A percentile compares a stretch with the other conserved stretches of the same genome.
These are phyloP conservation scores for Diutina neorugosa DNA, from an alignment of 1,139 yeast species.

Conservation along the genomic window DNA sequence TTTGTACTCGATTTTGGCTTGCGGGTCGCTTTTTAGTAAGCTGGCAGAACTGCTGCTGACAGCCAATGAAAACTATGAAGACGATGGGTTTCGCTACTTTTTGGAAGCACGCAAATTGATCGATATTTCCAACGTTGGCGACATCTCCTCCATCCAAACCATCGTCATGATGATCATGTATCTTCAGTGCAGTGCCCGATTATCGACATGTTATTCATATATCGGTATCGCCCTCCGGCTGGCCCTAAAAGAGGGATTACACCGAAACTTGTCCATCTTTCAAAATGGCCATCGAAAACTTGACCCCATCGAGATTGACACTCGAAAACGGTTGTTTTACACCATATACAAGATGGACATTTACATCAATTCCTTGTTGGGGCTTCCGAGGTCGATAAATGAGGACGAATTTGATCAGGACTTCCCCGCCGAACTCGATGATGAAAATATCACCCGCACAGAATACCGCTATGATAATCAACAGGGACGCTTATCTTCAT, in stretches of 20 bases:
- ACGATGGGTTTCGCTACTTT: constrained; percentile 4
- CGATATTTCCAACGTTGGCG: constrained; percentile 32
- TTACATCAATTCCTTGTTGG: constrained; percentile 79
- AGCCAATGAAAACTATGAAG: not conserved
- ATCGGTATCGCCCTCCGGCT: constrained; percentile 87
- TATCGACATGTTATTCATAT: constrained; percentile 84
- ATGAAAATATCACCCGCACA: constrained; percentile 68
- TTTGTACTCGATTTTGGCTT: constrained; percentile 45
- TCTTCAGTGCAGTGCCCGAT: constrained; percentile 79
- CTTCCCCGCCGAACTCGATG: constrained; percentile 75
- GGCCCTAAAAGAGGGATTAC: constrained; percentile 80
- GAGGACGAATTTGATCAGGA: constrained; percentile 87
- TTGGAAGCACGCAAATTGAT: constrained; percentile 3
- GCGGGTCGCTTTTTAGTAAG: constrained; percentile 10
- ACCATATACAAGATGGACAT: constrained; percentile 88
- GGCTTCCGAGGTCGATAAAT: constrained; percentile 65
- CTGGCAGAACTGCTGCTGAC: not conserved
- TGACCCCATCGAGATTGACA: constrained; percentile 77
- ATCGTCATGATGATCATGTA: constrained; percentile 64
- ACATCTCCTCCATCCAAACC: constrained; percentile 48
- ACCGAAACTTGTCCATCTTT: constrained; percentile 50
- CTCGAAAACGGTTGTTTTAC: constrained; percentile 76
- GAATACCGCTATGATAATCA: constrained; percentile 31
- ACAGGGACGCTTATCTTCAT: constrained; percentile 45
- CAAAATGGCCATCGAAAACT: constrained; percentile 38